A percentile compares a stretch with the other conserved stretches of the same genome.
Evolutionary conservation across 1,284 basidiomycete genomes (phyloP).

Genomic region (Earliella scabrosa): DNA sequence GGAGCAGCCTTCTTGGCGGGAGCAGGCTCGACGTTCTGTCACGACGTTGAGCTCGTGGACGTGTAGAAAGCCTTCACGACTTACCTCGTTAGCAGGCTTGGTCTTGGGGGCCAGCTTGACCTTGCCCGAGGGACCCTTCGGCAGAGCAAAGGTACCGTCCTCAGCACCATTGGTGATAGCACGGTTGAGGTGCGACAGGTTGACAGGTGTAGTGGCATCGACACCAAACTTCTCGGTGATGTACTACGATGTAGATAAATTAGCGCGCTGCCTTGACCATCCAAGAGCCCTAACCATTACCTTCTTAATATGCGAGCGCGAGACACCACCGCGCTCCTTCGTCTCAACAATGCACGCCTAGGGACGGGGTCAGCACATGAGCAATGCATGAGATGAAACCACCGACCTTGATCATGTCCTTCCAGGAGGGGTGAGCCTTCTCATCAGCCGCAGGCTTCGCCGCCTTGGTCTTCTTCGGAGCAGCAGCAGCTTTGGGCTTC

Average conservation of each 20-base stretch:
- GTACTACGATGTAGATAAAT: slow-evolving; percentile 48
- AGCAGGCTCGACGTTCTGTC: slow-evolving; percentile 18
- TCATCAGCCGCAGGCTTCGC: slow-evolving; percentile 40
- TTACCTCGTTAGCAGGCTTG: slow-evolving; percentile 63
- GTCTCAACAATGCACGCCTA: slow-evolving; percentile 83
- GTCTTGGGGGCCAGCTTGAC: slow-evolving; percentile 53
- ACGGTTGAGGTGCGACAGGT: slow-evolving; percentile 78
- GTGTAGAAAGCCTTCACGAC: slow-evolving; percentile 11
- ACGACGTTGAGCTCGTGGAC: neutral
- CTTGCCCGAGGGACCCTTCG: slow-evolving; percentile 71
- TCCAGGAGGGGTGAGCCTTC: slow-evolving; percentile 65
- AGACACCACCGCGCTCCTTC: slow-evolving; percentile 82
- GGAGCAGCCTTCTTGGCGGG: slow-evolving; percentile 20
- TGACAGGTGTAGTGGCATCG: slow-evolving; percentile 68
- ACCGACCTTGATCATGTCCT: slow-evolving; percentile 79
- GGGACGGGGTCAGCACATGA: slow-evolving; percentile 13
- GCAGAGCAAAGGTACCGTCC: slow-evolving; percentile 80
- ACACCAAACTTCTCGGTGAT: slow-evolving; percentile 81
- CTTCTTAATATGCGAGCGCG: slow-evolving; percentile 93
- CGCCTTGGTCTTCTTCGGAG: slow-evolving; percentile 29
- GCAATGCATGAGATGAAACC: neutral
- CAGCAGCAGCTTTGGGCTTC: slow-evolving; percentile 38
- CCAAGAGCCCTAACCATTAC: slow-evolving; percentile 11
- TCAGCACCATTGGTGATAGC: slow-evolving; percentile 84
- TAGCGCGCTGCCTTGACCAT: neutral